These are phyloP conservation scores for Mucor saturninus DNA, from an alignment of 371 early-diverging fungal species.

Conservation along the genomic window DNA sequence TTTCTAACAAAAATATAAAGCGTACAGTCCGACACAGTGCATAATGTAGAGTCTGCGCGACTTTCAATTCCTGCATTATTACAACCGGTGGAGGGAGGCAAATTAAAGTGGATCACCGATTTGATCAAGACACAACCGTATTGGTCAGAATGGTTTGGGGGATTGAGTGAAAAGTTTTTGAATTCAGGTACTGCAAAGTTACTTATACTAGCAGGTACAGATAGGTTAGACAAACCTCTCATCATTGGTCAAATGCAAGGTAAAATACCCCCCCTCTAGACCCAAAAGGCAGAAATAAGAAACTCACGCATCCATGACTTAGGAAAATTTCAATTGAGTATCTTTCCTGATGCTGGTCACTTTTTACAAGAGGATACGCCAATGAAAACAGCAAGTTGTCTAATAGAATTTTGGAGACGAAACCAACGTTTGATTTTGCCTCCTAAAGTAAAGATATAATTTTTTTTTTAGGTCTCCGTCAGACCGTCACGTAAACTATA, in stretches of 20 bases:
- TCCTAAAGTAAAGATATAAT: conserved; percentile 37
- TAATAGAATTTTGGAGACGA: conserved; percentile 83
- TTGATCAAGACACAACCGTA: conserved; percentile 69
- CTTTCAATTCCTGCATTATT: conserved; percentile 77
- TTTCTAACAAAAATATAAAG: conserved; percentile 27
- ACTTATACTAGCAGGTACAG: conserved; percentile 90
- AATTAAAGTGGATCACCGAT: conserved; percentile 76
- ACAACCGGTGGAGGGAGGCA: conserved; percentile 2
- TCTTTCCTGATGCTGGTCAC: conserved; percentile 88
- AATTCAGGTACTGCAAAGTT: conserved; percentile 72
- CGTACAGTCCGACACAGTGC: conserved; percentile 65
- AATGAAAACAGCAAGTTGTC: conserved; percentile 64
- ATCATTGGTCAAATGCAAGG: conserved; percentile 98
- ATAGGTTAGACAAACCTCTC: conserved; percentile 89
- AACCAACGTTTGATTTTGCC: conserved; percentile 77
- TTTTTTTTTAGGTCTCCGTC: too few relatives aligned
- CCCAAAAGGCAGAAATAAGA: not conserved
- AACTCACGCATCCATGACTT: not conserved
- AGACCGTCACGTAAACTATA: not conserved
- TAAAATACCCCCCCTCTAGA: too few relatives aligned
- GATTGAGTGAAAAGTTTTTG: conserved; percentile 82
- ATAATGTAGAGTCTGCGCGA: conserved; percentile 72
- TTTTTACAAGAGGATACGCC: conserved; percentile 92
- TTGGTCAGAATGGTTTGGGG: conserved; percentile 91
- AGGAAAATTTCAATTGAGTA: conserved; percentile 85